A percentile compares a stretch with the other conserved stretches of the same genome.
These are phyloP conservation scores for Erysimum pusillum DNA, from an alignment of 441 rosid genomes.

Conservation along the genomic window DNA sequence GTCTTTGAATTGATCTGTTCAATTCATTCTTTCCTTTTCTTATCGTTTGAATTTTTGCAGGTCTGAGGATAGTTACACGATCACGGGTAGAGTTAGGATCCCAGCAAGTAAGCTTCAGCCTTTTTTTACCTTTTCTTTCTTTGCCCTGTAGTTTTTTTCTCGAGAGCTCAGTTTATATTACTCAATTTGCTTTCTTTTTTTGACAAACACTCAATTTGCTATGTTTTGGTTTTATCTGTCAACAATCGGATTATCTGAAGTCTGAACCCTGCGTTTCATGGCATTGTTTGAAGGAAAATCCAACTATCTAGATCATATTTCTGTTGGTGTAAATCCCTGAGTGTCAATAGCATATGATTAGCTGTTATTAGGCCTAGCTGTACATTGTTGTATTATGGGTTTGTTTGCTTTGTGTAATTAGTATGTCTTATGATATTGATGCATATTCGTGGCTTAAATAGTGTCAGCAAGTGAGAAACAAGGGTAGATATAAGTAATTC, in stretches of 20 bases:
- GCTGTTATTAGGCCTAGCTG: neutral
- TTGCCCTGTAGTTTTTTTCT: neutral
- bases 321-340: neutral
- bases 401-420: neutral
- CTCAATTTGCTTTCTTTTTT: neutral
- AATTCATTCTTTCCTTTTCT: neutral
- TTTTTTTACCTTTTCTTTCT: neutral
- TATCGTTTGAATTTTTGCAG: constrained; percentile 46
- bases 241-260: neutral
- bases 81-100: constrained; percentile 82
- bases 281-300: neutral
- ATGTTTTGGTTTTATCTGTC: neutral
- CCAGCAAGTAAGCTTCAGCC: constrained; percentile 58
- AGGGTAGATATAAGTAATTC: neutral
- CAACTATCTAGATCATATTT: neutral
- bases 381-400: neutral
- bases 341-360: neutral
- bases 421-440: constrained; percentile 20
- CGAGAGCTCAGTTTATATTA: neutral
- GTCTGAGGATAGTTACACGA: constrained; percentile 70
- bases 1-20: neutral
- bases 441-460: neutral
- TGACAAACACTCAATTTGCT: neutral
- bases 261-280: neutral
- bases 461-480: neutral